Conservation (phyloP, 176 grass and related monocot species). For the Neostapfia colusana region DNA sequence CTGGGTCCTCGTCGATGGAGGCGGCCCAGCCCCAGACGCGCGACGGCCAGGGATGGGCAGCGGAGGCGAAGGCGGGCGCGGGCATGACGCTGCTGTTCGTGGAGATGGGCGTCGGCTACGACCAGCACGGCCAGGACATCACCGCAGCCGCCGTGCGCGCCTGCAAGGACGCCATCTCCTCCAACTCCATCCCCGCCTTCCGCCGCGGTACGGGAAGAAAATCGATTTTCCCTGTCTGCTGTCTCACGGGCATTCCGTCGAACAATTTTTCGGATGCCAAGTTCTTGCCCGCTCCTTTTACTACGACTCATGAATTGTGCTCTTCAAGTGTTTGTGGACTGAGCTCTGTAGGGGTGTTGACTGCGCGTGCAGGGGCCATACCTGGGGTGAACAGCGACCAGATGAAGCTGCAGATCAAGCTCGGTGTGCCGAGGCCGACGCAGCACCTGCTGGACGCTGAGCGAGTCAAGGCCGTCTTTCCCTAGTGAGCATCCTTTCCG, state of each 20-base stretch:
- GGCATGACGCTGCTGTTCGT: conserved; percentile 86
- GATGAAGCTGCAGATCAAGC: conserved; percentile 97
- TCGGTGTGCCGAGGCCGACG: conserved; percentile 68
- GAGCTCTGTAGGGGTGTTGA: neutral
- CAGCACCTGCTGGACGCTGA: conserved; percentile 75
- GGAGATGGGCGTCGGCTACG: conserved; percentile 97
- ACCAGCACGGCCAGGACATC: conserved; percentile 97
- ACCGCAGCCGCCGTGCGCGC: conserved; percentile 81
- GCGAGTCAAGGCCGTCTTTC: conserved; percentile 87
- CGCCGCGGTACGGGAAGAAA: conserved; percentile 59
- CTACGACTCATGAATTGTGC: neutral
- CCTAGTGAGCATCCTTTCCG: conserved; percentile 60
- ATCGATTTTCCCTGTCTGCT: neutral
- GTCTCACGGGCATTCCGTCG: conserved; percentile 29
- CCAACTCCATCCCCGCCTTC: conserved; percentile 96
- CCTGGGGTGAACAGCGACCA: conserved; percentile 89
- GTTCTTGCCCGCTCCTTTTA: neutral
- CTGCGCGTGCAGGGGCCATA: conserved; percentile 59
- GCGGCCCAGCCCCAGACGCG: conserved; percentile 36
- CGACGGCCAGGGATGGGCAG: conserved; percentile 17
- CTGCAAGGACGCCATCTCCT: conserved; percentile 92
- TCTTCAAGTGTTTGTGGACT: neutral
- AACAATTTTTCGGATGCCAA: neutral
- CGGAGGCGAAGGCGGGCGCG: neutral
- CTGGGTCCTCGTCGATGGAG: conserved; percentile 39